Evolutionary conservation across 495 filamentous ascomycete genomes (phyloP), one percentile per base, ranked within the genome.

Genomic region (Aspergillus heteromorphus): DNA sequence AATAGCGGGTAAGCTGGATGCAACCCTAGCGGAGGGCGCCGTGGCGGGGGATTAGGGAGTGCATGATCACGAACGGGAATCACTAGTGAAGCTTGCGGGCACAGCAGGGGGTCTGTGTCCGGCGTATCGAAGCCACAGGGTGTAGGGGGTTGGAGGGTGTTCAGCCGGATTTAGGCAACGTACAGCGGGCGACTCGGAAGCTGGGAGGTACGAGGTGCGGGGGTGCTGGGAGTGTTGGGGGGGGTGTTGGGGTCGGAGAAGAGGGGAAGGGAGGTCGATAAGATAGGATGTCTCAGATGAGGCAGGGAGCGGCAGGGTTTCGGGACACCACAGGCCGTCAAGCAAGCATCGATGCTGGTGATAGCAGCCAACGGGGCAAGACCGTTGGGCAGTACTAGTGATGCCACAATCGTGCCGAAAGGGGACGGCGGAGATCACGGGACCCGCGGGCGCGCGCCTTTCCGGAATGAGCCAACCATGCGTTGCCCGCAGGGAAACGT

Each of bases 31-130:
- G 23, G 13, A 50, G 51, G 47, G n/a, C 48, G 51, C 55, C 51
- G 61, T 60, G 55, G 57, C 52, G 57, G 52, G 53, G 51, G 34
- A 52, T 38, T 49, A 54, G 54, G 27, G 53, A 55, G 55, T 30
- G 53, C 9, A 34, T 21, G 16, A 45, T 56, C 27, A 54, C 54
- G 25, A 42, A 54, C 40, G 13, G 27, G 10, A 11, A 52, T 48
- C 6, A 45, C 51, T 47, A 27, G 9, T 21, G 51, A 61, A 53
- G 53, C 53, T 53, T 54, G 49, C 40, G 29, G 34, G 13, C 43
- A 30, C 25, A 41, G 27, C 40, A 45, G 49, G 18, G 48, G 31
- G 31, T 49, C 20, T 43, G 48, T 31, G 41, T 51, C 29, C 11
- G 17, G 34, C 34, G 34, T 38, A 14, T n/a, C 34, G n/a, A 38